Evolutionary conservation across 2,329 filamentous ascomycete genomes (phyloP), one percentile per base, ranked within the genome.

Genomic region (Trichoderma aggressivum): DNA sequence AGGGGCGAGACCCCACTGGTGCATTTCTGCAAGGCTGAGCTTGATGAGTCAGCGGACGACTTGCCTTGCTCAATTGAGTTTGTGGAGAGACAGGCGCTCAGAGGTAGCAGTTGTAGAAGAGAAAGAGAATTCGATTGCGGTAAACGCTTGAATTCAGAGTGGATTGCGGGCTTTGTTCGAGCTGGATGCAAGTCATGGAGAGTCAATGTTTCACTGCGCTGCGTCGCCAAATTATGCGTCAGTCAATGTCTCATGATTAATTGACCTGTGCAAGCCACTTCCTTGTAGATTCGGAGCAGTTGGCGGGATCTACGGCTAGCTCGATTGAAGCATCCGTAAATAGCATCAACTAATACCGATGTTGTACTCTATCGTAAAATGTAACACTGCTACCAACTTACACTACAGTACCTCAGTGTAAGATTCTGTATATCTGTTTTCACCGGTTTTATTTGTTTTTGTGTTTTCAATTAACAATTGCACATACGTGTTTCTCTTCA

Each of bases 1-100:
- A 69, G 70, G 70, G 70, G 70, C n/a, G 26, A 21, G 24, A 6
- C 53, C 55, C 70, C 65, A 63, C 67, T 70, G 43, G 59, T 24
- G 65, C 10, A 43, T 68, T 36, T 28, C 56, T 50, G 56, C 66
- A 58, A 69, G 66, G 66, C 66, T 69, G 55, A 26, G n/a, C 1
- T 56, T 56, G 67, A 56, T 70, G 59, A 70, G 67, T 70, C 67
- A 70, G 67, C 59, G 11, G 24, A 53, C 1, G 16, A 3, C 10
- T 39, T 36, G 3, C 36, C 16, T 39, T 8, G n/a, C 16, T 3
- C n/a, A 14, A 24, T 21, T 34, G 56, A 30, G 47, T 53, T 53
- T 53, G 47, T 53, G 21, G 5, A 50, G 43, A 50, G n/a, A 39
- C 16, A 18, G n/a, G n/a, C 10, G 14, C n/a, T 2, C 11, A 21